Base-by-base conservation (phyloP, 1,284 basidiomycete species). In the Abortiporus biennis region DNA sequence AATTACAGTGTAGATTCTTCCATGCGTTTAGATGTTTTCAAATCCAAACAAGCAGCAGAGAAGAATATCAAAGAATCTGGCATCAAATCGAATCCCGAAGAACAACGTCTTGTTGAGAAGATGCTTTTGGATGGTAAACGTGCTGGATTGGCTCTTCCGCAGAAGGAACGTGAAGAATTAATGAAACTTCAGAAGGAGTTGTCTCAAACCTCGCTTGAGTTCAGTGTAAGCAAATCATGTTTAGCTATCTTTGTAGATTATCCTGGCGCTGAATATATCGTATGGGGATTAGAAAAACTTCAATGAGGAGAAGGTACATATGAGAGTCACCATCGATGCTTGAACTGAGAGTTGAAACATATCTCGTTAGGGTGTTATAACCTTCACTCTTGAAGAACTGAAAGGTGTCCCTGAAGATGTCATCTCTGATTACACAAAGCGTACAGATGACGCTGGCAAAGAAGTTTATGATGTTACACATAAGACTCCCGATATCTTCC, bases 331-430 rank as follows among this genome's bases (percentile, higher is more conserved):
- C 29, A 21, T 19, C 35, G 4, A 19, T 9, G 27, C 9, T 29
- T 29, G 9, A n/a, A 8, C 27, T 34, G 9, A 9, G 33, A 9
- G 16, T 9, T 34, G 16, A 8, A 17, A 8, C n/a, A 11, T 43
- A 13, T 22, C 3, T 20, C 15, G 38, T 21, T 49, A 88, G 83
- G 78, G 72, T 9, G 62, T 66, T 20, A 68, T 88, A 27, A 64
- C 68, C 4, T 86, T 89, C 52, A 85, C 80, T 0, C 65, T 63
- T 23, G 75, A 86, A 51, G 83, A 91, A 54, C 74, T 92, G 29
- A 76, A 81, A 45, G 88, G 89, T 21, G 81, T 92, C 8, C 85
- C 89, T 2, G 64, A 71, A 23, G 85, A 90, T 52, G 81, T 89
- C 25, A 57, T 89, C 21, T 83, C 80, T 16, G 87, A 86, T 2